Evolutionary conservation across 1,284 basidiomycete species (phyloP), one percentile per base, ranked within the genome.

Genomic region (Leccinum solheimii): DNA sequence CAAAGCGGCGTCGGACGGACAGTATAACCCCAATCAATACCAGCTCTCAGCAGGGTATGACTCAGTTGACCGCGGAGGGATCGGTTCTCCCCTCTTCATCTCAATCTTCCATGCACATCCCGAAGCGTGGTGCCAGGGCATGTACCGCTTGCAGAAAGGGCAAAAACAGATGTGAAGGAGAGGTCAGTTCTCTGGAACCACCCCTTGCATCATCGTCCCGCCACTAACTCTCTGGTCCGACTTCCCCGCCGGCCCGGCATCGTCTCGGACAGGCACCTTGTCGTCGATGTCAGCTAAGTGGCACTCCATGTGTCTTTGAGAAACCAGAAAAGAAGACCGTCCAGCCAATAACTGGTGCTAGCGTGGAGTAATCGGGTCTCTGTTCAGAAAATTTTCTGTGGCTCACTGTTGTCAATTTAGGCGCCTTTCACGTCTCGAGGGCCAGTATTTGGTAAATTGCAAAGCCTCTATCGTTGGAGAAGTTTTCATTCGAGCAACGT

Each of bases 121-220:
- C 90, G 51, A 92, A 92, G 81, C 82, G 90, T 72, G 90, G 90
- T 27, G 88, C 90, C 62, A 81, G 88, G 67, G 90, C 90, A 62
- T 92, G 90, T 76, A 91, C 90, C 34, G 85, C 87, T 69, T 91
- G 92, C 77, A 86, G 92, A 69, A 92, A 90, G 77, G 93, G 94
- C 58, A 96, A 96, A 82, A 96, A 95, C 79, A 83, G 94, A 72
- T 96, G 94, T 73, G 94, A 96, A 80, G 91, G 90, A 74, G 92
- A 94, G 83, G 90, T 90, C 64, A 66, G 77, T 66, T 70, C 65
- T 77, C 63, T 63, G 32, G 43, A 43, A 43, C 55, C 60, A 60
- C 67, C 73, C 60, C 70, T 57, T 57, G 49, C 32, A 16, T 70
- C 66, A 65, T 69, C 74, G 72, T 63, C 68, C 67, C 65, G 62